Percentiles rank a stretch among this genome's conserved stretches.
Evolutionary conservation across 768 basidiomycete species (phyloP).

Genomic region (Tricholoma terreum): DNA sequence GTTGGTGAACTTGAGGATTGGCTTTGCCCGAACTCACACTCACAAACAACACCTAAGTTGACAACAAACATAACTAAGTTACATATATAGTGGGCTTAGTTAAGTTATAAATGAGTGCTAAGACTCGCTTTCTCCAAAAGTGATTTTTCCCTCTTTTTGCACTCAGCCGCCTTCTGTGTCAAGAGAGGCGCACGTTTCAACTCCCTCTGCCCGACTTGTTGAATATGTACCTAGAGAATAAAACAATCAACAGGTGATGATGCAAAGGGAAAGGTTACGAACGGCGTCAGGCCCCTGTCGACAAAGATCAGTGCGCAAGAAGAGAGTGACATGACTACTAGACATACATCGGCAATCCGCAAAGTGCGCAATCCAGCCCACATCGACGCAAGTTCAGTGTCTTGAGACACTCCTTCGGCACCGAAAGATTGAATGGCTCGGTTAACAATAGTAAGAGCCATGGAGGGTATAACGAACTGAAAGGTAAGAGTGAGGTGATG

Average conservation of each 20-base stretch:
- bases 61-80: not conserved
- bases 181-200: conserved; percentile 72
- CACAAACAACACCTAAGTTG: conserved; percentile 2
- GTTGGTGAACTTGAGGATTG: conserved; percentile 1
- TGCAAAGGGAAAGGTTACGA: conserved; percentile 19
- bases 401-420: conserved; percentile 94
- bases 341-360: conserved; percentile 77
- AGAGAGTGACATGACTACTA: conserved; percentile 1
- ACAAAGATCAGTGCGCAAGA: not conserved
- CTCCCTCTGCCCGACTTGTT: conserved; percentile 91
- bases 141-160: conserved; percentile 58
- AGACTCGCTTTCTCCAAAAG: conserved; percentile 59
- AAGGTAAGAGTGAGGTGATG: not conserved
- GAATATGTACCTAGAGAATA: conserved; percentile 73
- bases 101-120: conserved; percentile 51
- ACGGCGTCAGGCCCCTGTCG: conserved; percentile 77
- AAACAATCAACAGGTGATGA: conserved; percentile 10
- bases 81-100: too few species aligned
- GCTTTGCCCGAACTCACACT: not conserved
- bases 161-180: conserved; percentile 48
- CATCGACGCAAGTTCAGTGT: conserved; percentile 72
- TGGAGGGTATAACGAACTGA: conserved; percentile 90
- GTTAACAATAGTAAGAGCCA: conserved; percentile 88
- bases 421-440: conserved; percentile 96
- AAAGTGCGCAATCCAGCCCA: conserved; percentile 86